These are phyloP conservation scores for Venturia asperata DNA, from an alignment of 2,329 filamentous ascomycete species.

Conservation along the genomic window DNA sequence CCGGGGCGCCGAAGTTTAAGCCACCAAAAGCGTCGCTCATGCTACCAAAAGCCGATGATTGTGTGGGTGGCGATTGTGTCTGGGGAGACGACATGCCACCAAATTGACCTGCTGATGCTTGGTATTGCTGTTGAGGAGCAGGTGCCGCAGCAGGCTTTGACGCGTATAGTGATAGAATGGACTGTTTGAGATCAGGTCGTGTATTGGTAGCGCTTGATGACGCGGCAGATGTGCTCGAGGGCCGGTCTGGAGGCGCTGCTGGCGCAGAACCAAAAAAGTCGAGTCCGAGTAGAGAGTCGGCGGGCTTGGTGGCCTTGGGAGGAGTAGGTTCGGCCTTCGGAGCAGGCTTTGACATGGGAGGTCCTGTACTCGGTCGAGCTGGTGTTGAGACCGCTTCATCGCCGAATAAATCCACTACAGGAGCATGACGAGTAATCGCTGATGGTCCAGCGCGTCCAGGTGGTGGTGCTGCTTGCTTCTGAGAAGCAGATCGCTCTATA, in stretches of 20 bases:
- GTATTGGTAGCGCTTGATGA: conserved; percentile 55
- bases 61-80: conserved; percentile 25
- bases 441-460: conserved; percentile 24
- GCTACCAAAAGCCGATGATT: conserved; percentile 50
- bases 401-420: conserved; percentile 73
- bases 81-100: conserved; percentile 45
- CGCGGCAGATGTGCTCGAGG: conserved; percentile 71
- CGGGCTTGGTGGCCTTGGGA: conserved; percentile 58
- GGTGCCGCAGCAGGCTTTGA: conserved; percentile 64
- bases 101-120: conserved; percentile 46
- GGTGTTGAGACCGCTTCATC: conserved; percentile 61
- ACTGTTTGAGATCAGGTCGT: conserved; percentile 90
- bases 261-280: conserved; percentile 79
- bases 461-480: conserved; percentile 35
- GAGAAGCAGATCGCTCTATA: conserved; percentile 53
- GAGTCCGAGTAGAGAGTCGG: conserved; percentile 80
- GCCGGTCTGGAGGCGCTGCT: conserved; percentile 61
- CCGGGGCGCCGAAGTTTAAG: conserved; percentile 50
- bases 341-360: conserved; percentile 54
- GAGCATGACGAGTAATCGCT: conserved; percentile 36
- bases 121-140: conserved; percentile 42
- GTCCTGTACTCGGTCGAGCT: conserved; percentile 64
- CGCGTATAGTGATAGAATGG: conserved; percentile 90
- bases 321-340: conserved; percentile 59
- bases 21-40: conserved; percentile 76